Percentiles rank a stretch among this genome's conserved stretches.
Evolutionary conservation across 345 rosid species (phyloP).

Genomic region (Sonneratia alba): DNA sequence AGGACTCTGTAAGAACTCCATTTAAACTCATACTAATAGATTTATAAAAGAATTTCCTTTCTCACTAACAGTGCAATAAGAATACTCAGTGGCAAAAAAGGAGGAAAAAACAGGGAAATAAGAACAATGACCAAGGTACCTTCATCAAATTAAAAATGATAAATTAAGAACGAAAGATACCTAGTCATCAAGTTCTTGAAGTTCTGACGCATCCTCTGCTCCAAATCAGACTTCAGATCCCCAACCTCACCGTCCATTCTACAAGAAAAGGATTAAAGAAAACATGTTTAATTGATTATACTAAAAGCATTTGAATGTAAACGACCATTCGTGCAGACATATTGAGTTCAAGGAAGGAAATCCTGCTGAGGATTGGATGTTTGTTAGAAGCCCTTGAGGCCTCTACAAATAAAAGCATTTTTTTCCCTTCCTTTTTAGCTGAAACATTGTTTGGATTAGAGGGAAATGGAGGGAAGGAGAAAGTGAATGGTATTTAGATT

Average conservation of each 20-base stretch:
- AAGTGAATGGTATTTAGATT: too few species aligned
- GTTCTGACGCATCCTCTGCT: too few species aligned
- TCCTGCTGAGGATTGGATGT: too few species aligned
- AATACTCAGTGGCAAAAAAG: too few species aligned
- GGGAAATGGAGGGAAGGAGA: too few species aligned
- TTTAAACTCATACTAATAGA: background rate
- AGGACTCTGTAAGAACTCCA: background rate
- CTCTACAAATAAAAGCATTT: too few species aligned
- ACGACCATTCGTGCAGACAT: background rate
- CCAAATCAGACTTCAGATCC: too few species aligned
- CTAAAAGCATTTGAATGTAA: background rate
- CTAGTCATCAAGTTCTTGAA: conserved; percentile 1
- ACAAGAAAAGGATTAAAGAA: background rate
- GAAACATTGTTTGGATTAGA: too few species aligned
- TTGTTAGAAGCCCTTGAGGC: too few species aligned
- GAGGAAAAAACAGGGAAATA: too few species aligned
- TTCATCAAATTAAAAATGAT: background rate
- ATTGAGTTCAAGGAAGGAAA: background rate
- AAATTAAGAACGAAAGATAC: background rate
- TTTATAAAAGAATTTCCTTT: background rate
- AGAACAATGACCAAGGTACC: background rate
- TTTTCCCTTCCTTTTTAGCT: too few species aligned
- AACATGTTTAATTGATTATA: background rate
- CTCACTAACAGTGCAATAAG: background rate
- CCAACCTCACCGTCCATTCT: background rate